A percentile compares a stretch with the other conserved stretches of the same genome.
These are phyloP conservation scores for Candida nitratophila DNA, from an alignment of 805 yeast species.

Conservation along the genomic window DNA sequence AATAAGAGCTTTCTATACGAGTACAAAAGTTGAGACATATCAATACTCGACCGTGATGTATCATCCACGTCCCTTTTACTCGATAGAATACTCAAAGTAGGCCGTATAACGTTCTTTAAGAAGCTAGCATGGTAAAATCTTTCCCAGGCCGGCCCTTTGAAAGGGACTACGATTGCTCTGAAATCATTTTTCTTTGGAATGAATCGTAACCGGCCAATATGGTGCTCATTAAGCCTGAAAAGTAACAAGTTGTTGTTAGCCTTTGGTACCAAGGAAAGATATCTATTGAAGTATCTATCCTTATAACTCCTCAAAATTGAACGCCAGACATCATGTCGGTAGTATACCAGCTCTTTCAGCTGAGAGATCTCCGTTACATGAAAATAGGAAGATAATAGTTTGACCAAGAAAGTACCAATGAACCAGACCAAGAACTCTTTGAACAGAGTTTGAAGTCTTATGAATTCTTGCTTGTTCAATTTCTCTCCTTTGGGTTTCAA, in stretches of 20 bases:
- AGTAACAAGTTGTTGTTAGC: conserved; percentile 5
- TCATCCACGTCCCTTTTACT: conserved; percentile 2
- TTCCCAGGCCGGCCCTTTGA: conserved; percentile 28
- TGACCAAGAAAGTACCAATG: conserved; percentile 36
- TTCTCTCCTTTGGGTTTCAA: conserved; percentile 27
- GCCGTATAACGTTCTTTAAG: conserved; percentile 32
- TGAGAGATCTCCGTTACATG: conserved; percentile 56
- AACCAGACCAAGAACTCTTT: conserved; percentile 51
- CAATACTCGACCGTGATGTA: conserved; percentile 30
- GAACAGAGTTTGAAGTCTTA: conserved; percentile 30
- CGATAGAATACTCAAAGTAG: conserved; percentile 30
- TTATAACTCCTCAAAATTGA: conserved; percentile 34
- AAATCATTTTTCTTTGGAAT: conserved; percentile 58
- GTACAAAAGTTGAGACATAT: conserved; percentile 33
- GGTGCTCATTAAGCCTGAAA: conserved; percentile 16
- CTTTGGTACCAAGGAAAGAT: conserved; percentile 21
- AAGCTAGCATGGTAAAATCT: conserved; percentile 26
- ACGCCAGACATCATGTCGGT: conserved; percentile 55
- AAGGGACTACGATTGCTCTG: conserved; percentile 54
- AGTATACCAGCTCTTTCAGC: conserved; percentile 35
- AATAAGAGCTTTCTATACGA: conserved; percentile 28
- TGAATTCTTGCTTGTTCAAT: conserved; percentile 35
- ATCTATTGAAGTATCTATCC: conserved; percentile 31
- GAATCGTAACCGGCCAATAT: conserved; percentile 38
- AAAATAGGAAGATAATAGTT: conserved; percentile 47